Evolutionary conservation across 2,329 filamentous ascomycete genomes (phyloP).

Genomic region (Pseudogymnoascus sp.): DNA sequence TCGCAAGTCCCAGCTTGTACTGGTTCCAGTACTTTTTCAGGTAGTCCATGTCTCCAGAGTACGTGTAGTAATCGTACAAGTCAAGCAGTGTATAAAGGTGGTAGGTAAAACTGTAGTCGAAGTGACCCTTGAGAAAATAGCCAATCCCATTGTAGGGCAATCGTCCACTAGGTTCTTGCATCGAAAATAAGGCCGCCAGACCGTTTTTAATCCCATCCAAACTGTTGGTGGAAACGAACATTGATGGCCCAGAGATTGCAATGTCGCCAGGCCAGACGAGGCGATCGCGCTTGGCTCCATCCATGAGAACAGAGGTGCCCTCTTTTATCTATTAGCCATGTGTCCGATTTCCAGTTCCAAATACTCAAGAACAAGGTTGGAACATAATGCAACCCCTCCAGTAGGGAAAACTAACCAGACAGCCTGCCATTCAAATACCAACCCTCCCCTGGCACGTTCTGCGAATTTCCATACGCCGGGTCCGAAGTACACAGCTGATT

Average conservation of each 20-base stretch:
- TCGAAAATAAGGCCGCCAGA: conserved; percentile 39
- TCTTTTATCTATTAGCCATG: background rate
- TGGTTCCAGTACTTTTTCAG: conserved; percentile 39
- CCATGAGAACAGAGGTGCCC: conserved; percentile 28
- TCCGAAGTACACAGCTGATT: conserved; percentile 27
- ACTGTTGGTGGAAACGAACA: conserved; percentile 48
- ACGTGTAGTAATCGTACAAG: conserved; percentile 51
- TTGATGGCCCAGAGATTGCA: conserved; percentile 46
- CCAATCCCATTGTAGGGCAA: conserved; percentile 45
- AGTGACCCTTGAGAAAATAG: conserved; percentile 21
- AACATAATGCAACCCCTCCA: background rate
- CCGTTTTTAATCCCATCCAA: conserved; percentile 43
- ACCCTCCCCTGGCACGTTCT: conserved; percentile 12
- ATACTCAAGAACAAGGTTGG: background rate
- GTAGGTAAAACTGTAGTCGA: conserved; percentile 43
- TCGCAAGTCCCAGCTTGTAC: conserved; percentile 41
- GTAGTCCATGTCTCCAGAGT: conserved; percentile 44
- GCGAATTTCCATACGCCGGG: conserved; percentile 17
- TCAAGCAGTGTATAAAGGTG: conserved; percentile 52
- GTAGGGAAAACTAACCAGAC: background rate
- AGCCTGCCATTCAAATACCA: background rate
- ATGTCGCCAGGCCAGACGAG: conserved; percentile 54
- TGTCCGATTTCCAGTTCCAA: background rate
- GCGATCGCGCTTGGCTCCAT: conserved; percentile 48
- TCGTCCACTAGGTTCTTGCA: conserved; percentile 30